A percentile compares a stretch with the other conserved stretches of the same genome.
phyloP scores from a whole-genome alignment of 2,329 filamentous ascomycete species.

The Paecilomyces dactylethromorphus region DNA sequence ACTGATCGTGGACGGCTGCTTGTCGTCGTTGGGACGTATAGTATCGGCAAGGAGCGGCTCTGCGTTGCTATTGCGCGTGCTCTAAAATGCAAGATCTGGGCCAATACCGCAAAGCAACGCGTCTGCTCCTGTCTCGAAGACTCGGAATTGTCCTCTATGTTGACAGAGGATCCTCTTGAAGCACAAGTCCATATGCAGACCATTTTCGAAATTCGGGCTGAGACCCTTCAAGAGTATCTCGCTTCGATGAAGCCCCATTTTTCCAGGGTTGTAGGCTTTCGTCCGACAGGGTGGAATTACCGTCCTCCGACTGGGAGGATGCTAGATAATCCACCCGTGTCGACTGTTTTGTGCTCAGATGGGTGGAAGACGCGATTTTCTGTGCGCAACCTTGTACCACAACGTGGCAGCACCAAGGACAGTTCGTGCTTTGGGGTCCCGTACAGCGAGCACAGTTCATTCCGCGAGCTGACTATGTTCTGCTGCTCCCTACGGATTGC shows the following conservation, averaged over 20 bases:
- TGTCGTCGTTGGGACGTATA: slow-evolving; percentile 93
- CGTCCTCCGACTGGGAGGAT: slow-evolving; percentile 61
- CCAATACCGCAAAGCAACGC: slow-evolving; percentile 71
- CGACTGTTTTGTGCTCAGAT: slow-evolving; percentile 57
- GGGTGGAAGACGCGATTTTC: slow-evolving; percentile 72
- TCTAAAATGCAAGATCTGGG: slow-evolving; percentile 81
- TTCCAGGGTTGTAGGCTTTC: slow-evolving; percentile 78
- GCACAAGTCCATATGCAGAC: slow-evolving; percentile 98
- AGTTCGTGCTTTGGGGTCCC: slow-evolving; percentile 89
- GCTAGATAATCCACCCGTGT: slow-evolving; percentile 56
- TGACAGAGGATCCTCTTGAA: slow-evolving; percentile 73
- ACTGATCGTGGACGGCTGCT: slow-evolving; percentile 62
- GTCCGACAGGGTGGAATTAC: slow-evolving; percentile 93
- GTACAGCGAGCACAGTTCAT: slow-evolving; percentile 93
- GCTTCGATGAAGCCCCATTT: slow-evolving; percentile 74
- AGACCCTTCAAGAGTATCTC: slow-evolving; percentile 85
- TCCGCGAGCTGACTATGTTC: slow-evolving; percentile 90
- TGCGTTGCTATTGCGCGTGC: slow-evolving; percentile 87
- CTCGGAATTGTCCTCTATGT: slow-evolving; percentile 65
- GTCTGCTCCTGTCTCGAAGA: slow-evolving; percentile 84
- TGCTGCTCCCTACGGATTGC: slow-evolving; percentile 81
- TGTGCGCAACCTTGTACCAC: slow-evolving; percentile 66
- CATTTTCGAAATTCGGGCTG: slow-evolving; percentile 85
- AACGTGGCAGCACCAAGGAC: slow-evolving; percentile 75
- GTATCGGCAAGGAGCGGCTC: slow-evolving; percentile 94